phyloP scores from a whole-genome alignment of 768 basidiomycete genomes.

The Harrya chromipes region DNA sequence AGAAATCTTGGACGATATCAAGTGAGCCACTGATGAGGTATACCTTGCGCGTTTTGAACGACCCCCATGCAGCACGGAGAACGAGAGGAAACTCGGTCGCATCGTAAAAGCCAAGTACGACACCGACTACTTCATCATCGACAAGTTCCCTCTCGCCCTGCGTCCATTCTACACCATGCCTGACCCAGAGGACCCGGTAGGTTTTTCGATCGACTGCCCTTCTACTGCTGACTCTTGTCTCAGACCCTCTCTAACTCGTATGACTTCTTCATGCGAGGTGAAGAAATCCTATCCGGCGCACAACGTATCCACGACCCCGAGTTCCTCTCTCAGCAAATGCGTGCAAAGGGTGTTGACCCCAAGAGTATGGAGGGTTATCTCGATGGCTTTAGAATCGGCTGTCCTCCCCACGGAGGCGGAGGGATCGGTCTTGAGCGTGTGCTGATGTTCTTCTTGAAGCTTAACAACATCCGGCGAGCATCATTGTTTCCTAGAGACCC shows the following conservation, averaged over 20 bases:
- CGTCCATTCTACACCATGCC: slow-evolving; percentile 99
- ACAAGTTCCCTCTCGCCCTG: slow-evolving; percentile 95
- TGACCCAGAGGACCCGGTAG: slow-evolving; percentile 83
- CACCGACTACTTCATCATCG: slow-evolving; percentile 98
- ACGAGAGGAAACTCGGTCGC: slow-evolving; percentile 90
- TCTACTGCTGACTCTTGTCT: not conserved
- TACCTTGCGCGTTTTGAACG: not conserved
- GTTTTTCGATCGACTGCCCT: slow-evolving; percentile 24
- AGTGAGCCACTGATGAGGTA: slow-evolving; percentile 42
- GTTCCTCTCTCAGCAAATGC: slow-evolving; percentile 83
- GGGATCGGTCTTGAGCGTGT: slow-evolving; percentile 96
- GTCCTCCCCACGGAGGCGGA: slow-evolving; percentile 94
- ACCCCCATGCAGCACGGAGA: slow-evolving; percentile 70
- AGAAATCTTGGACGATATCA: slow-evolving; percentile 84
- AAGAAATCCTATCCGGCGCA: slow-evolving; percentile 97
- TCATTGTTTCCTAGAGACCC: slow-evolving; percentile 97
- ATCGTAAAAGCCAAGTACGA: slow-evolving; percentile 91
- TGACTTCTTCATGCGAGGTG: slow-evolving; percentile 99
- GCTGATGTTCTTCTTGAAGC: slow-evolving; percentile 95
- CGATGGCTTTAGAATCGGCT: slow-evolving; percentile 93
- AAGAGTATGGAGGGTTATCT: slow-evolving; percentile 89
- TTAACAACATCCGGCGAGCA: slow-evolving; percentile 92
- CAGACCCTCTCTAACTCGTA: slow-evolving; percentile 96
- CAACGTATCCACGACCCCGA: slow-evolving; percentile 94
- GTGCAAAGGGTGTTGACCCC: slow-evolving; percentile 83